phyloP scores from a whole-genome alignment of 2,329 filamentous ascomycete species.

The Corynespora cassiicola region DNA sequence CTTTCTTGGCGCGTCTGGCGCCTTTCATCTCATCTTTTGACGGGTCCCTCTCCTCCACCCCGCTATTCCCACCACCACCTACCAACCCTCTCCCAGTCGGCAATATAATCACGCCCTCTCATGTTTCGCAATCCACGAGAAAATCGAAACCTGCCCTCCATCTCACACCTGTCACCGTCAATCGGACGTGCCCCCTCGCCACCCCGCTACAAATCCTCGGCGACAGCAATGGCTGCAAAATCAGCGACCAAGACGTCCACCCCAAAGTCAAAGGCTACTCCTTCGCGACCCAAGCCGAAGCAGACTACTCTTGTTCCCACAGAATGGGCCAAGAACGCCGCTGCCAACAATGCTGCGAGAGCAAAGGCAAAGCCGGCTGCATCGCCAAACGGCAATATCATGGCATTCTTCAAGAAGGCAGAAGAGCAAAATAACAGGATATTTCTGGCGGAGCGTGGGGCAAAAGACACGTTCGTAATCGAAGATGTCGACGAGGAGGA shows the following conservation, averaged over 20 bases:
- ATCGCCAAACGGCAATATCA: conserved; percentile 58
- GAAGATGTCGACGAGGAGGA: conserved; percentile 29
- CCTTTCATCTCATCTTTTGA: too few species aligned
- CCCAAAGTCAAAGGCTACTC: conserved; percentile 19
- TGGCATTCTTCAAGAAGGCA: conserved; percentile 62
- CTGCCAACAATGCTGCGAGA: conserved; percentile 36
- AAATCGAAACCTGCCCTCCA: conserved; percentile 43
- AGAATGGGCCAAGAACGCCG: conserved; percentile 38
- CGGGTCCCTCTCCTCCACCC: conserved; percentile 1
- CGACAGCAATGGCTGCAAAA: conserved; percentile 28
- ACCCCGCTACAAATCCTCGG: conserved; percentile 35
- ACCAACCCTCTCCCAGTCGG: background rate
- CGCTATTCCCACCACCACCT: background rate
- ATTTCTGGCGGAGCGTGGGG: conserved; percentile 42
- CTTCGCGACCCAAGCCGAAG: conserved; percentile 30
- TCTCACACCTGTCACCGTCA: conserved; percentile 49
- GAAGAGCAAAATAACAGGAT: conserved; percentile 48
- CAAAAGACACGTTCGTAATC: conserved; percentile 23
- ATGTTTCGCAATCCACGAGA: conserved; percentile 66
- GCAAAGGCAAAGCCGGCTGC: conserved; percentile 43
- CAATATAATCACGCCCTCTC: conserved; percentile 3
- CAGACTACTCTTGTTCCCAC: conserved; percentile 43
- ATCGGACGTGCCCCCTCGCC: conserved; percentile 62
- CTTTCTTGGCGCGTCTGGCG: conserved; percentile 2
- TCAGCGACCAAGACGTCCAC: conserved; percentile 26